Percentiles rank a stretch among this genome's conserved stretches.
Evolutionary conservation across 495 filamentous ascomycete species (phyloP).

Genomic region (Xylaria intraflava): DNA sequence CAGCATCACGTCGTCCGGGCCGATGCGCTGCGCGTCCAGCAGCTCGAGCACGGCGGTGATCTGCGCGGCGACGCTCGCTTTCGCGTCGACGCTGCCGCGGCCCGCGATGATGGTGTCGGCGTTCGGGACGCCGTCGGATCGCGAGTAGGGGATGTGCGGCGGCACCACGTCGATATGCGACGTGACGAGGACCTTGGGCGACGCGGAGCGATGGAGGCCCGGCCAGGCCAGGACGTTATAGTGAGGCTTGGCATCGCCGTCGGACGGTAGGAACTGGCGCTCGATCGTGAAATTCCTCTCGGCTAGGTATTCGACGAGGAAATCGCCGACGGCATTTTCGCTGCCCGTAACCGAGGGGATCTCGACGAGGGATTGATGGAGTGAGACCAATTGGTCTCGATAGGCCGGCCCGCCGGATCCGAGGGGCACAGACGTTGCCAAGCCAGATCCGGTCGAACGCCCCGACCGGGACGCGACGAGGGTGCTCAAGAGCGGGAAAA

Average conservation of each 20-base stretch:
- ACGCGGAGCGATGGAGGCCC: constrained; percentile 34
- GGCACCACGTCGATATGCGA: constrained; percentile 69
- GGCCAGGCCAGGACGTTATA: constrained; percentile 77
- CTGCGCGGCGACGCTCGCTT: constrained; percentile 77
- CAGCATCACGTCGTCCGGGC: constrained; percentile 52
- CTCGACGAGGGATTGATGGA: constrained; percentile 71
- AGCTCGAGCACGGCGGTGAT: constrained; percentile 61
- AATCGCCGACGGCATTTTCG: constrained; percentile 62
- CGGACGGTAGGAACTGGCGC: constrained; percentile 56
- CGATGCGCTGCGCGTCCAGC: constrained; percentile 39
- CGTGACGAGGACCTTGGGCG: constrained; percentile 61
- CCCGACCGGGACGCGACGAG: constrained; percentile 8
- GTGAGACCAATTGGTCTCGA: constrained; percentile 52
- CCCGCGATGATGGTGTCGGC: constrained; percentile 48
- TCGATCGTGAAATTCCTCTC: constrained; percentile 38
- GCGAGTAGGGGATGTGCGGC: constrained; percentile 62
- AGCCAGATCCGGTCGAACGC: constrained; percentile 6
- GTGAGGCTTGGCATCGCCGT: constrained; percentile 29
- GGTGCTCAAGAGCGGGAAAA: background rate
- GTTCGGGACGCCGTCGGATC: constrained; percentile 39
- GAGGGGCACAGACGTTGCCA: background rate
- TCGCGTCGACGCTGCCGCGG: constrained; percentile 84
- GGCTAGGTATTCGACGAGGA: constrained; percentile 59
- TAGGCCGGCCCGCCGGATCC: constrained; percentile 23
- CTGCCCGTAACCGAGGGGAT: constrained; percentile 69